Base-by-base conservation (phyloP, 2,329 filamentous ascomycete genomes). In the Aureobasidium uvarum region DNA sequence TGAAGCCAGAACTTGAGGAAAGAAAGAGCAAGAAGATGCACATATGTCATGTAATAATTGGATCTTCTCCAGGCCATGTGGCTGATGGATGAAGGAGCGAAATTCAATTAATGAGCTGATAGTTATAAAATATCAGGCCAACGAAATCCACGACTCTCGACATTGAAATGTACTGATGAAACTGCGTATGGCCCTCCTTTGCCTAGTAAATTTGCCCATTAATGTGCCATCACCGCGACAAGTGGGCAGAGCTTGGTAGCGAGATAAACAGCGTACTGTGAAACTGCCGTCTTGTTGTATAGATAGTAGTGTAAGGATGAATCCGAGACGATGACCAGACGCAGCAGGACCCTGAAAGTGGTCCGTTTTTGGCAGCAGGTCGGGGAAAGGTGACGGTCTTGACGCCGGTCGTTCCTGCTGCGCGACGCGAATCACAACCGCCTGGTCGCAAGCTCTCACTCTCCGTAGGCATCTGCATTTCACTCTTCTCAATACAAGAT, bases 71-170 rank as follows among this genome's bases (percentile, higher is more conserved):
- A 36, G 25, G 54, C 54, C 54, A 33, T 45, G 10, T 43, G 39
- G 54, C 38, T 18, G 38, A 45, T 5, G 48, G 60, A 36, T 20
- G 60, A 63, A 54, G 48, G 48, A 36, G 25, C 20, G 25, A 52
- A 33, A 14, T 11, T 36, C 31, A 31, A 52, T 52, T 63, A 36
- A 43, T 52, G 48, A 63, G 60, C 60, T 48, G 60, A 63, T 63
- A 63, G 38, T 38, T 25, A 63, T 48, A 63, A 63, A 63, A 63
- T 54, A 51, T 63, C 60, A 63, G 60, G 60, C 46, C 60, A 45
- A 63, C 48, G 60, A 63, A 51, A 31, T 63, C 46, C 38, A 63
- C 60, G 60, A 63, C 28, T 62, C 56, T 48, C 56, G 31, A 60
- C 23, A 7, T 36, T 62, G 48, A 31, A 62, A 62, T n/a, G 16